These are phyloP conservation scores for Fremontodendron californicum DNA, from an alignment of 345 rosid species.

Conservation along the genomic window DNA sequence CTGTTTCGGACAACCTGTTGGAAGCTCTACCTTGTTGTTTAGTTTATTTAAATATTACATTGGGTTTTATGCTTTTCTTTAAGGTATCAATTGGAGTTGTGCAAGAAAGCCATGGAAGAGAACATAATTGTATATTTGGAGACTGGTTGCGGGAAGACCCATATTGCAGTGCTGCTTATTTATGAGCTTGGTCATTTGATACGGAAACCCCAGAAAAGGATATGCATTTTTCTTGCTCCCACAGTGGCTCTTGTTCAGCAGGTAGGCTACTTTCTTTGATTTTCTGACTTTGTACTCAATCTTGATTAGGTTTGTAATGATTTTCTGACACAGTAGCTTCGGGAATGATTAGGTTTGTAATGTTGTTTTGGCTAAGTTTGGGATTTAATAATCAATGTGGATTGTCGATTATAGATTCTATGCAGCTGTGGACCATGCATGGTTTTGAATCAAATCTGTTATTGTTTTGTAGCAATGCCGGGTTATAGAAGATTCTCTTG, in stretches of 20 bases:
- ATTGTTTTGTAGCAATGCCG: conserved; percentile 66
- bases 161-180: conserved; percentile 84
- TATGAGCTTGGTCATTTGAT: conserved; percentile 66
- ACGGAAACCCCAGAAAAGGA: conserved; percentile 54
- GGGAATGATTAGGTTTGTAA: background rate
- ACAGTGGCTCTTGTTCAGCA: conserved; percentile 84
- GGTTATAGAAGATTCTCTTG: conserved; percentile 65
- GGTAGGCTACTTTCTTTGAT: conserved; percentile 35
- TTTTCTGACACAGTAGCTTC: no score
- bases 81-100: conserved; percentile 89
- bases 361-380: conserved; percentile 1
- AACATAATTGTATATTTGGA: conserved; percentile 75
- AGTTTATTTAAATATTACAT: background rate
- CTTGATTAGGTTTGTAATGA: background rate
- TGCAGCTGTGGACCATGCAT: background rate
- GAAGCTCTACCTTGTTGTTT: background rate
- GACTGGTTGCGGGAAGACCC: conserved; percentile 97
- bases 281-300: background rate
- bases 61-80: conserved; percentile 15
- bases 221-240: conserved; percentile 88
- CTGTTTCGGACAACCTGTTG: background rate
- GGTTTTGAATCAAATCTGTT: conserved; percentile 19
- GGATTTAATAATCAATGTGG: background rate
- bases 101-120: conserved; percentile 76
- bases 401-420: background rate